Conservation (phyloP, 495 filamentous ascomycete species). For the Chaetomium cochliodes region DNA sequence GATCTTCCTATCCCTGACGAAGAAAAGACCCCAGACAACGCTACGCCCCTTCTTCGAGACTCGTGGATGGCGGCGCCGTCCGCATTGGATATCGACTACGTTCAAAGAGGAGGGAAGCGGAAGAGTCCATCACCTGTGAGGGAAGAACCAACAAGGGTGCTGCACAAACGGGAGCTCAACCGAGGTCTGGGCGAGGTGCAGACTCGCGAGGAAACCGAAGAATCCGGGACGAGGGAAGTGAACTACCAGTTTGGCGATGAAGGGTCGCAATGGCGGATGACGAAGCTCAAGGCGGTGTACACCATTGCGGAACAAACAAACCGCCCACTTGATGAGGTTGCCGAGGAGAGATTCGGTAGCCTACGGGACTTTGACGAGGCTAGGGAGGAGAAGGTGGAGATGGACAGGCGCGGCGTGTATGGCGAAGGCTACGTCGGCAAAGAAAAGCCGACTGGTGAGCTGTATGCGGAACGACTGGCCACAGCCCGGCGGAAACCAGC, state of each 20-base stretch:
- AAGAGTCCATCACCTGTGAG: constrained; percentile 53
- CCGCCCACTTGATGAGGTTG: constrained; percentile 71
- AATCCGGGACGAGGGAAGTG: constrained; percentile 55
- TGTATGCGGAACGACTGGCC: constrained; percentile 67
- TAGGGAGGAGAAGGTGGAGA: constrained; percentile 88
- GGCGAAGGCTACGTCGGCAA: constrained; percentile 84
- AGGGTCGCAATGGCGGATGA: constrained; percentile 94
- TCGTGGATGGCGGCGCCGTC: constrained; percentile 93
- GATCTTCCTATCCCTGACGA: constrained; percentile 49
- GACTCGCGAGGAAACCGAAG: constrained; percentile 5
- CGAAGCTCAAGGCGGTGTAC: constrained; percentile 83
- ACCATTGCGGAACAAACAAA: constrained; percentile 72
- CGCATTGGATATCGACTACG: constrained; percentile 78
- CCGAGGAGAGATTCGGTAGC: constrained; percentile 75
- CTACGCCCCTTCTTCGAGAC: constrained; percentile 55
- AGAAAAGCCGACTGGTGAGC: constrained; percentile 81
- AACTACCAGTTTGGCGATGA: constrained; percentile 86
- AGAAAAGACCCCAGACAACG: constrained; percentile 37
- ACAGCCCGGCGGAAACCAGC: constrained; percentile 22
- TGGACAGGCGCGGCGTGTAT: constrained; percentile 81
- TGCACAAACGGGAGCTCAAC: constrained; percentile 82
- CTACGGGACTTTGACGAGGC: constrained; percentile 88
- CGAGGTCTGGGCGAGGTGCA: constrained; percentile 57
- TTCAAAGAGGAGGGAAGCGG: constrained; percentile 60
- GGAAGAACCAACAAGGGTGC: constrained; percentile 69